Evolutionary conservation across 805 yeast genomes (phyloP).

Genomic region (Metschnikowia vanudenii): DNA sequence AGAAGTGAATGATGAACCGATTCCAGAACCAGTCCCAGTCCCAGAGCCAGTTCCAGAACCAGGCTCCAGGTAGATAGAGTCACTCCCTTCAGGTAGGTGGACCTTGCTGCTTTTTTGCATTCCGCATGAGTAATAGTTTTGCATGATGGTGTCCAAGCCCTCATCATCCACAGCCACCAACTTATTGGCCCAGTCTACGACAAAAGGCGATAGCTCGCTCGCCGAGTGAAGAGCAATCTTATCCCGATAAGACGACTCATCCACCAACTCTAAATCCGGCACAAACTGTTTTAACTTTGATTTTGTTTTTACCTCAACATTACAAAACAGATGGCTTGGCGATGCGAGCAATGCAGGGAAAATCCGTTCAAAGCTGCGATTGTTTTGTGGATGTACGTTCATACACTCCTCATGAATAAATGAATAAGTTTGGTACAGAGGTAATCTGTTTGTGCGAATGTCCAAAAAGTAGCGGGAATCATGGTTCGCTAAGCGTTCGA

Average conservation of each 20-base stretch:
- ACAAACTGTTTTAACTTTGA: slow-evolving; percentile 20
- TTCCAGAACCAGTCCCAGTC: too few species aligned
- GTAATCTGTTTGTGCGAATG: slow-evolving; percentile 20
- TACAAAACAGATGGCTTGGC: slow-evolving; percentile 19
- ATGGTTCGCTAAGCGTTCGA: slow-evolving; percentile 24
- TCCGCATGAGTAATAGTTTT: slow-evolving; percentile 29
- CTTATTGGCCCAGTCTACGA: slow-evolving; percentile 64
- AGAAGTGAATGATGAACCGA: slow-evolving; percentile 5
- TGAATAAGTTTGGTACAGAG: slow-evolving; percentile 20
- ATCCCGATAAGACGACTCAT: slow-evolving; percentile 14
- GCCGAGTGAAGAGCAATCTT: slow-evolving; percentile 14
- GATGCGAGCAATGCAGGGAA: slow-evolving; percentile 22
- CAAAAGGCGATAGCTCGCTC: slow-evolving; percentile 22
- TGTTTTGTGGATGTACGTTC: slow-evolving; percentile 22
- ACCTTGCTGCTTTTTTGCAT: slow-evolving; percentile 19
- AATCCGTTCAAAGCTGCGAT: slow-evolving; percentile 21
- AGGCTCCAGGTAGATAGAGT: slow-evolving; percentile 6
- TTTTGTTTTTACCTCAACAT: slow-evolving; percentile 17
- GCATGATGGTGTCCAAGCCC: slow-evolving; percentile 44
- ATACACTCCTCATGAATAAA: slow-evolving; percentile 22
- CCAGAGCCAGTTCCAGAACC: slow-evolving; percentile 1
- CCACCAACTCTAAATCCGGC: slow-evolving; percentile 19
- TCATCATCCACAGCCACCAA: slow-evolving; percentile 50
- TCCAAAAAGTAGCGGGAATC: slow-evolving; percentile 22
- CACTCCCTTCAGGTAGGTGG: slow-evolving; percentile 14